Conservation (phyloP, 306 rosid genomes). For the Gynostemma pentaphyllum region DNA sequence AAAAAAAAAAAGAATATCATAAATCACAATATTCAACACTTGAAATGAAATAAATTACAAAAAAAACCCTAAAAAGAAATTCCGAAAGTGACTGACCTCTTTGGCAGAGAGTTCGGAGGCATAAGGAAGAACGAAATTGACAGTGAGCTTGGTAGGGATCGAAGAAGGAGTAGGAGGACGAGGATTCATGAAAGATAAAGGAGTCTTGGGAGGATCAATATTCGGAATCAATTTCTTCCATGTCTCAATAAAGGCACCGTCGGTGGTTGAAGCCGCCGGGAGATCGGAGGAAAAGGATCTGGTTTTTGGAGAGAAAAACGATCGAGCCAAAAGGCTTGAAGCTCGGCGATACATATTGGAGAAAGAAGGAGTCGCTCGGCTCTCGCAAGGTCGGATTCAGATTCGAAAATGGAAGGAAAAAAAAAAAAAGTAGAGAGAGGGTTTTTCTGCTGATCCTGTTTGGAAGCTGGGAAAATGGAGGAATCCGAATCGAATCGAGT, state of each 20-base stretch:
- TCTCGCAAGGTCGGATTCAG: conserved; percentile 84
- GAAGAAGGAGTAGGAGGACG: conserved; percentile 63
- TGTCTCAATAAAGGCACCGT: conserved; percentile 37
- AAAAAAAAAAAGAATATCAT: not conserved
- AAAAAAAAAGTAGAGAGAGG: not conserved
- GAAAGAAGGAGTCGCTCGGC: conserved; percentile 64
- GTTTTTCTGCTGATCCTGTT: conserved; percentile 3
- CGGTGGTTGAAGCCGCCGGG: conserved; percentile 18
- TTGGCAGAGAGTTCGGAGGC: conserved; percentile 65
- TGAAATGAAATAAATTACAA: not conserved
- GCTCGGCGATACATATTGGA: conserved; percentile 73
- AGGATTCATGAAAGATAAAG: conserved; percentile 49
- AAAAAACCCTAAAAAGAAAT: not conserved
- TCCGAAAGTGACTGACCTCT: conserved; percentile 46
- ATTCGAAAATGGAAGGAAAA: no score
- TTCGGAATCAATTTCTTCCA: conserved; percentile 65
- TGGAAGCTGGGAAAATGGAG: conserved; percentile 10
- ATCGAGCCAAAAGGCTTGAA: conserved; percentile 31
- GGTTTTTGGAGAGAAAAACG: conserved; percentile 19
- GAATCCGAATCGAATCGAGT: no score
- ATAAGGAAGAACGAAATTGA: conserved; percentile 89
- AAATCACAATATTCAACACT: not conserved
- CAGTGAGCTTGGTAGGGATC: conserved; percentile 76
- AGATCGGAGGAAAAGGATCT: conserved; percentile 59
- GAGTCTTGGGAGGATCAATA: conserved; percentile 75